These are phyloP conservation scores for Dipodascus albidus DNA, from an alignment of 805 yeast species.

Conservation along the genomic window DNA sequence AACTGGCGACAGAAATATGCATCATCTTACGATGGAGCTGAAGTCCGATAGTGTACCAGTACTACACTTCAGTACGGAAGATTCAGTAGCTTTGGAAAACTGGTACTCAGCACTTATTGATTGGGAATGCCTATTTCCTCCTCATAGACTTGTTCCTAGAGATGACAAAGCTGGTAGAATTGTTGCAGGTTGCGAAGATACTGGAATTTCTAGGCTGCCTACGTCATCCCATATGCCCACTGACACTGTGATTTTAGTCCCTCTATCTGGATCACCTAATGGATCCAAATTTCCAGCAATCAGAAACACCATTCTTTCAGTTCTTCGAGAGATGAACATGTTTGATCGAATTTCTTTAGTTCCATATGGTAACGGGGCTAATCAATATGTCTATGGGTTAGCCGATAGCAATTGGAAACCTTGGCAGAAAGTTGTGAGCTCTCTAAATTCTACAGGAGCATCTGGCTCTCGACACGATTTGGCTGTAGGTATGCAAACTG, in stretches of 20 bases:
- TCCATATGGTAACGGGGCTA: conserved; percentile 6
- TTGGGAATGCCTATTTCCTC: conserved; percentile 3
- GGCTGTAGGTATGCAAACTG: conserved; percentile 7
- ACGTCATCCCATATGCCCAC: conserved; percentile 5
- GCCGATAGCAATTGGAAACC: conserved; percentile 6
- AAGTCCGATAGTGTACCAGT: conserved; percentile 6
- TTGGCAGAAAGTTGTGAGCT: conserved; percentile 5
- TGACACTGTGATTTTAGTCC: conserved; percentile 10
- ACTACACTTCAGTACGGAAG: conserved; percentile 7
- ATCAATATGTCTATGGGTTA: conserved; percentile 4
- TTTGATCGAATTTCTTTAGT: conserved; percentile 11
- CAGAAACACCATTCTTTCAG: neutral
- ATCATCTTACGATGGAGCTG: conserved; percentile 5
- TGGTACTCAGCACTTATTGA: conserved; percentile 12
- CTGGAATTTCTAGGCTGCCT: neutral
- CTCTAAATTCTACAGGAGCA: conserved; percentile 4
- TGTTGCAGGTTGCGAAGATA: neutral
- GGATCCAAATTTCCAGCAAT: conserved; percentile 7
- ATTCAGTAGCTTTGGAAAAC: conserved; percentile 3
- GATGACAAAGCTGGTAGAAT: neutral
- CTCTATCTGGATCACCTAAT: conserved; percentile 6
- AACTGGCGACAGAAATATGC: conserved; percentile 1
- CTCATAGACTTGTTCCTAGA: neutral
- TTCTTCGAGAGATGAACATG: conserved; percentile 5
- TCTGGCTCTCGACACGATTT: conserved; percentile 4